A percentile compares a stretch with the other conserved stretches of the same genome.
These are phyloP conservation scores for Leccinum olivaceopallidum DNA, from an alignment of 768 basidiomycete species.

Conservation along the genomic window DNA sequence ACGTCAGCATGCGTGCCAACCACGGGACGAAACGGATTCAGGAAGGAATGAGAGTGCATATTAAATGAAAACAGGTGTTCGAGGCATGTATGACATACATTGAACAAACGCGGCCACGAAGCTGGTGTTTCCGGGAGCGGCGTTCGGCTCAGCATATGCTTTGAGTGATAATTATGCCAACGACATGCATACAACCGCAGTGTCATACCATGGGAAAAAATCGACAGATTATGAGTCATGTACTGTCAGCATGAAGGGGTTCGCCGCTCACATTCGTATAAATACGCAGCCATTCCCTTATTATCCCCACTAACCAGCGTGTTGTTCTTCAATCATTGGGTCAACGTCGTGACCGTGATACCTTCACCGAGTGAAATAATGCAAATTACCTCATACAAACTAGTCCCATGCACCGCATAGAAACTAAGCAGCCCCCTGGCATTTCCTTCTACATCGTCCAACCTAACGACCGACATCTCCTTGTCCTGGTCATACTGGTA, in stretches of 20 bases:
- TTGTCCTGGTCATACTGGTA: slow-evolving; percentile 77
- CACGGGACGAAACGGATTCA: not conserved
- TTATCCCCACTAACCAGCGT: slow-evolving; percentile 81
- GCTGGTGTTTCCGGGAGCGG: slow-evolving; percentile 66
- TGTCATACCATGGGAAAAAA: not conserved
- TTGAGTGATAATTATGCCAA: not conserved
- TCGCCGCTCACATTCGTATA: slow-evolving; percentile 62
- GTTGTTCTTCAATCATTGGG: slow-evolving; percentile 55
- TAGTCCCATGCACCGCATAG: slow-evolving; percentile 80
- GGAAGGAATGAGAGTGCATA: not conserved
- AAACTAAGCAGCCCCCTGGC: slow-evolving; percentile 70
- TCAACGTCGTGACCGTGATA: not conserved
- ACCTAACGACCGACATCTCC: slow-evolving; percentile 65
- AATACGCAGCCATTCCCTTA: slow-evolving; percentile 82
- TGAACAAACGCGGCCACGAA: slow-evolving; percentile 80
- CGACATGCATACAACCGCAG: not conserved
- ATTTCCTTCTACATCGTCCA: slow-evolving; percentile 58
- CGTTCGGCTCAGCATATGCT: slow-evolving; percentile 64
- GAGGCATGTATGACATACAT: slow-evolving; percentile 42
- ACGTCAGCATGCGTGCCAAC: not conserved
- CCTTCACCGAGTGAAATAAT: not conserved
- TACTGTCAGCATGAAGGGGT: not conserved
- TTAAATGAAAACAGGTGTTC: not conserved
- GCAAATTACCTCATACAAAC: slow-evolving; percentile 61
- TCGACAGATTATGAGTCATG: not conserved